Evolutionary conservation across 352 stramenopile genomes (phyloP).

Genomic region (Globisporangium polare): DNA sequence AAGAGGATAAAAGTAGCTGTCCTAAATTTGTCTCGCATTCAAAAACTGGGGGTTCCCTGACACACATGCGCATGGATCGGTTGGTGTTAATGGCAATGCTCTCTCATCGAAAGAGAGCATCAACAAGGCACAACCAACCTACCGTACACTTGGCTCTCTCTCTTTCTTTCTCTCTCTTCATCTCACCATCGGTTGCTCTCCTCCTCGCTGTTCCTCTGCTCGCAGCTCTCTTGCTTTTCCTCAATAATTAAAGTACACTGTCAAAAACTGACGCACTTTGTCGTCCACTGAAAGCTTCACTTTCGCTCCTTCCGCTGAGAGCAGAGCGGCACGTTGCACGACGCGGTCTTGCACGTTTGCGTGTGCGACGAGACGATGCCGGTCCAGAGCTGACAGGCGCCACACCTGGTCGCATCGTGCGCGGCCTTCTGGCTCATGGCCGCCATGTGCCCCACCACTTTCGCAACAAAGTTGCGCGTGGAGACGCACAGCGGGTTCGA

Average conservation of each 20-base stretch:
- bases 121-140: neutral
- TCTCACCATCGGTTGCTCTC: neutral
- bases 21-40: neutral
- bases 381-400: constrained; percentile 58
- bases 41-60: neutral
- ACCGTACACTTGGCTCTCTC: neutral
- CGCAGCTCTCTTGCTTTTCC: neutral
- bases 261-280: constrained; percentile 11
- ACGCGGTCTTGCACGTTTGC: constrained; percentile 16
- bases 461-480: constrained; percentile 49
- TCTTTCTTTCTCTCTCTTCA: constrained; percentile 3
- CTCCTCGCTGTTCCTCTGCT: neutral
- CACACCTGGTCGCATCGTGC: constrained; percentile 35
- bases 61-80: neutral
- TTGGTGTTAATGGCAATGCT: neutral
- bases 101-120: neutral
- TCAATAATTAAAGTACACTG: constrained; percentile 15
- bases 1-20: neutral
- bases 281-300: too few species aligned
- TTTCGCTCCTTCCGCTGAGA: constrained; percentile 12
- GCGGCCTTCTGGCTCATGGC: constrained; percentile 17
- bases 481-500: constrained; percentile 50
- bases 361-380: constrained; percentile 36
- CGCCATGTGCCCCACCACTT: constrained; percentile 36
- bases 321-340: constrained; percentile 45